Base-by-base conservation (phyloP, 179 eudicot species). In the Actinidia chinensis region DNA sequence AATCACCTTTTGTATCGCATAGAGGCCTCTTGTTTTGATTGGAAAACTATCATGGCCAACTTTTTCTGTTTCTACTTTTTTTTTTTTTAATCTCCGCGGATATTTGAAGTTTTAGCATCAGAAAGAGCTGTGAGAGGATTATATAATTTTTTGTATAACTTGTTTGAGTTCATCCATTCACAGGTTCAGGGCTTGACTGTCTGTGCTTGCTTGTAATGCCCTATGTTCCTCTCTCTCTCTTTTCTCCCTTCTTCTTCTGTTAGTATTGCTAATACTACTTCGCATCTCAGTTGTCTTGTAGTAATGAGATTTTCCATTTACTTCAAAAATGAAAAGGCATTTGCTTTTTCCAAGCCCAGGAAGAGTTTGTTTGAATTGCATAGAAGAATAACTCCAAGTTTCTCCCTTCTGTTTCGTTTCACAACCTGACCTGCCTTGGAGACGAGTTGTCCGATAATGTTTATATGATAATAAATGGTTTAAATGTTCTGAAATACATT, bases 41-140 rank as follows among this genome's bases (percentile, higher is more conserved):
- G 44, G 73, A 70, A n/a, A 70, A 70, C 11, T 28, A 23, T 11
- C 56, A 5, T 71, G 6, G n/a, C 43, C 44, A 13, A 5, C 43
- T 48, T 48, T 71, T n/a, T n/a, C 43, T 23, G 10, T 70, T 44
- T 50, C 50, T 14, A 43, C 58, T 71, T 48, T n/a, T 5, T 47
- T 13, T 15, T 47, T 47, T 48, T 47, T n/a, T n/a, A 47, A 48
- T 70, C 5, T 70, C 56, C 4, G 6, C 23, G 6, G 56, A 25
- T 71, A 25, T 71, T 8, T 50, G 13, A 71, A 71, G 23, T 71
- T 50, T 50, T 51, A 71, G 59, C 59, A 71, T 51, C 43, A 28
- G 59, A 71, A 48, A 71, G 44, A 42, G 74, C 20, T 71, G 55
- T 71, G 60, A 50, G 40, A n/a, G 18, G 46, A 22, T 22, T 60